Conservation (phyloP, 768 basidiomycete species). For the Dendrothele bispora region DNA sequence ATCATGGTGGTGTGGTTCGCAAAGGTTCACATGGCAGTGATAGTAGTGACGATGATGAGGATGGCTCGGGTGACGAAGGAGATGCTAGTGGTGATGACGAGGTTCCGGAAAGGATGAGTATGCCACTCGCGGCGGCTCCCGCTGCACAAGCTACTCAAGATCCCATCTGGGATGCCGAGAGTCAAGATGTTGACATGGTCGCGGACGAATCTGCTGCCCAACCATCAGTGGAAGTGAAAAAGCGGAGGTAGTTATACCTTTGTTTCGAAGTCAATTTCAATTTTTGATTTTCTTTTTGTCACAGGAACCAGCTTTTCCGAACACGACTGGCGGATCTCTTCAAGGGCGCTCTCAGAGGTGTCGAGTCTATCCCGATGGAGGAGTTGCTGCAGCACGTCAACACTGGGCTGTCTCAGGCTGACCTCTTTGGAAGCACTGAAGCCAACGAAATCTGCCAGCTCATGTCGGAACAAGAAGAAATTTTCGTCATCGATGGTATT, state of each 20-base stretch:
- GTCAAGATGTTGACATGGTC: constrained; percentile 66
- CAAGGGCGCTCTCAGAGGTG: constrained; percentile 64
- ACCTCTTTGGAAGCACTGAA: constrained; percentile 80
- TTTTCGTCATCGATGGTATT: constrained; percentile 87
- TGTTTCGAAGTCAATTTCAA: constrained; percentile 3
- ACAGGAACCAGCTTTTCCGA: constrained; percentile 80
- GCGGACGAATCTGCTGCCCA: constrained; percentile 24
- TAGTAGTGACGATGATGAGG: constrained; percentile 55
- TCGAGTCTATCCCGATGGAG: constrained; percentile 72
- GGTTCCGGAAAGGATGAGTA: constrained; percentile 48
- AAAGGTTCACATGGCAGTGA: constrained; percentile 50
- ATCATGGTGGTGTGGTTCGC: constrained; percentile 58
- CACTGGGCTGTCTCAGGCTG: constrained; percentile 63
- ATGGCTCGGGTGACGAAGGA: constrained; percentile 48
- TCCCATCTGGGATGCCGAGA: constrained; percentile 67
- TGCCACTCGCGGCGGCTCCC: constrained; percentile 36
- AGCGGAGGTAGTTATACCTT: neutral
- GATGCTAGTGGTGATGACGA: constrained; percentile 50
- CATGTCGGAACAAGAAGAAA: constrained; percentile 80
- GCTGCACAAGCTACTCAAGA: constrained; percentile 41
- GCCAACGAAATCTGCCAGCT: constrained; percentile 67
- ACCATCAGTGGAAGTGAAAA: constrained; percentile 4
- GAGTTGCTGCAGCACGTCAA: constrained; percentile 77
- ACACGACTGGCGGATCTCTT: constrained; percentile 72
- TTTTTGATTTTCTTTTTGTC: constrained; percentile 1